Evolutionary conservation across 305 asterid species (phyloP).

Genomic region (Nicotiana rustica): DNA sequence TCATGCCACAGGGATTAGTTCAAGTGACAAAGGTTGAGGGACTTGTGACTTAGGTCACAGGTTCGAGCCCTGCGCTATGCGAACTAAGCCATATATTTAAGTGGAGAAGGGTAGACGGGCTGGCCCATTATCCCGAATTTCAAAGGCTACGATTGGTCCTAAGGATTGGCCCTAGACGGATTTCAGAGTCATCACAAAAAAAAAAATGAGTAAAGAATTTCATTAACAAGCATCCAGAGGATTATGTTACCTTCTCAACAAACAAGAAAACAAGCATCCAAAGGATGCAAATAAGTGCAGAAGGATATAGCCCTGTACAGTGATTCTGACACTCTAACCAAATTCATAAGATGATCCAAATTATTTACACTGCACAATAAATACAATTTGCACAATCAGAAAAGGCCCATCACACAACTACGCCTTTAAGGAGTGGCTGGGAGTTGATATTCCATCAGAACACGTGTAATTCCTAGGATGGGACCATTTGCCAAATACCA

Average conservation of each 20-base stretch:
- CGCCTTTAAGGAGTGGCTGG: neutral
- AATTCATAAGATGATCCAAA: conserved; percentile 28
- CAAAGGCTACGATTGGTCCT: too few species aligned
- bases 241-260: too few species aligned
- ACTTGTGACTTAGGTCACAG: too few species aligned
- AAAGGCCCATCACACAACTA: conserved; percentile 5
- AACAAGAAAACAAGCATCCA: conserved; percentile 17
- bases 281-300: neutral
- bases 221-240: too few species aligned
- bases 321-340: conserved; percentile 10
- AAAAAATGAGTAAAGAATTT: too few species aligned
- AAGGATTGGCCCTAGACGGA: too few species aligned
- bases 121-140: too few species aligned
- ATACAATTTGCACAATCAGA: neutral
- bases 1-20: neutral
- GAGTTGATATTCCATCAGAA: neutral
- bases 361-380: neutral
- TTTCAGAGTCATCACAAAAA: too few species aligned
- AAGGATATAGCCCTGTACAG: neutral
- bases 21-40: too few species aligned
- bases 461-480: neutral
- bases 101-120: too few species aligned
- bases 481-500: conserved; percentile 21
- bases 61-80: too few species aligned
- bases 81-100: too few species aligned